Evolutionary conservation across 768 basidiomycete genomes (phyloP).

Genomic region (Chalciporus chontae): DNA sequence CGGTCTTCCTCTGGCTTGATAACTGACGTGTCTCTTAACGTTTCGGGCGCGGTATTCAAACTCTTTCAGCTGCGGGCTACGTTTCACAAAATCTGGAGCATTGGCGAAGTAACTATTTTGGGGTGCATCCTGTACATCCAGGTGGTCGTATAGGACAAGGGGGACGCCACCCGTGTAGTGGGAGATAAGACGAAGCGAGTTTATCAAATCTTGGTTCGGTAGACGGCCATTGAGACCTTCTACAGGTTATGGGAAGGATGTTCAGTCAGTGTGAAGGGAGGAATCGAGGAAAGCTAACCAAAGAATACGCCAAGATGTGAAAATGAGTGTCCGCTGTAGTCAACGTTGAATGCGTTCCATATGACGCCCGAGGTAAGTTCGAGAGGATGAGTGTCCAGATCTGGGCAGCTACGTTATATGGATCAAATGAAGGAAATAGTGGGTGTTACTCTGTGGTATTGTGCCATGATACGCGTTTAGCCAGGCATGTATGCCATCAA

Average conservation of each 20-base stretch:
- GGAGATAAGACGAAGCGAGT: conserved; percentile 72
- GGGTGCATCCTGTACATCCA: conserved; percentile 46
- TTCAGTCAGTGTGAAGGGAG: conserved; percentile 2
- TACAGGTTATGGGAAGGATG: conserved; percentile 29
- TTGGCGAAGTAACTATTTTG: conserved; percentile 36
- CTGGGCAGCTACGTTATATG: conserved; percentile 34
- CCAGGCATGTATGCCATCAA: conserved; percentile 94
- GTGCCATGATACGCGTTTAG: conserved; percentile 76
- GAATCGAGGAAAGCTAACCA: conserved; percentile 47
- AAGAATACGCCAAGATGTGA: conserved; percentile 94
- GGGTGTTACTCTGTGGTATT: conserved; percentile 58
- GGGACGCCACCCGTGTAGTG: conserved; percentile 73
- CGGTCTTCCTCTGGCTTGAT: conserved; percentile 73
- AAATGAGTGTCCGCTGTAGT: conserved; percentile 96
- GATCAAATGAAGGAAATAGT: neutral
- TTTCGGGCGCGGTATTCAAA: conserved; percentile 63
- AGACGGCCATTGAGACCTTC: conserved; percentile 94
- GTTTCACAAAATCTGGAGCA: conserved; percentile 43
- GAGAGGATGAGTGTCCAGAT: conserved; percentile 62
- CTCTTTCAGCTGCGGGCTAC: conserved; percentile 42
- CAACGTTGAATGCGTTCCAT: conserved; percentile 93
- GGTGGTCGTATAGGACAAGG: conserved; percentile 75
- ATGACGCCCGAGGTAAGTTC: conserved; percentile 77
- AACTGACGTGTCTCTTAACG: conserved; percentile 64
- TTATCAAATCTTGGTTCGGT: conserved; percentile 94